Base-by-base conservation (phyloP, 768 basidiomycete species). In the Artomyces pyxidatus region DNA sequence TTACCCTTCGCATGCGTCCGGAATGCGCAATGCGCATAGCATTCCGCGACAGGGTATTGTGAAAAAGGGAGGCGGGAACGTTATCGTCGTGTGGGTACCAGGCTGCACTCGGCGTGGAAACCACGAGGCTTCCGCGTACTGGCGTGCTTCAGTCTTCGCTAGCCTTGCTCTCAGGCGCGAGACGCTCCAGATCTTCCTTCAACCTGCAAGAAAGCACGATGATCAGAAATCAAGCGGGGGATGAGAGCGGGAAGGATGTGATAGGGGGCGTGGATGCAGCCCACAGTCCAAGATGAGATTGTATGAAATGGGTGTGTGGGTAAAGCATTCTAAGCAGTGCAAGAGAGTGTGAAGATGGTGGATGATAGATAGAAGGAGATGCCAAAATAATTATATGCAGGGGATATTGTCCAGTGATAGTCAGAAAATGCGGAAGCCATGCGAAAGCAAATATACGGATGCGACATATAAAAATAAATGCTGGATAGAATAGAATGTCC, bases 181-280 rank as follows among this genome's bases (percentile, higher is more conserved):
- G 66, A 37, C 63, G 59, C 43, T 76, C 80, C 53, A 85, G 54
- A 55, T 88, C 85, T 63, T 78, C 82, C 55, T 81, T 80, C 64
- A 87, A 70, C 71, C 85, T 88, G 68, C 25, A 32, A 37, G n/a
- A 37, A 28, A 40, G 51, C 22, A 30, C 11, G 30, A 37, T 22
- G 11, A 44, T 28, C 30, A 21, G 10, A 37, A 48, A 46, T 23
- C 35, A 48, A 41, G 28, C 14, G 17, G 40, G 26, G 49, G 64
- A 59, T 58, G 53, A 55, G 61, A 61, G n/a, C n/a, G n/a, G n/a
- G n/a, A n/a, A n/a, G n/a, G n/a, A n/a, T n/a, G n/a, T 41, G n/a
- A 41, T 9, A 14, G 4, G 30, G 16, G 14, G 32, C 10, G 9
- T 17, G 27, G 12, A 37, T 46, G 7, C 23, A 56, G 55, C 46